A percentile compares a stretch with the other conserved stretches of the same genome.
Conservation (phyloP, 495 filamentous ascomycete genomes). For the Tetracladium marchalianum region DNA sequence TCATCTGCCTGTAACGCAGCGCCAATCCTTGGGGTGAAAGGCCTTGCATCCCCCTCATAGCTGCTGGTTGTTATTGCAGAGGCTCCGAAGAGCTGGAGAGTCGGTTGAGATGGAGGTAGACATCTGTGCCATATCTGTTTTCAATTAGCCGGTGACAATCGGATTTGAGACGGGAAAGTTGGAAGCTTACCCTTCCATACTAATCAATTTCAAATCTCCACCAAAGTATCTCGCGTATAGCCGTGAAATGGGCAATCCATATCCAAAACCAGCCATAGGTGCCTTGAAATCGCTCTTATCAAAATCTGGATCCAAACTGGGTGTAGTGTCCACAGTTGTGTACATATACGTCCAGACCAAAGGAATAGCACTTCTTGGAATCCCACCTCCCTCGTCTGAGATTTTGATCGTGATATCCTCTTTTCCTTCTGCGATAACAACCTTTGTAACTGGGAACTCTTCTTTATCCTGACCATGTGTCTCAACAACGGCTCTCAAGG, state of each 20-base stretch:
- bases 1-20: constrained; percentile 39
- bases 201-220: constrained; percentile 93
- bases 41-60: constrained; percentile 56
- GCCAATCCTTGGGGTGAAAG: constrained; percentile 77
- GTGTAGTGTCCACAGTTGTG: constrained; percentile 92
- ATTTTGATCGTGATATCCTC: constrained; percentile 99
- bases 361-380: constrained; percentile 82
- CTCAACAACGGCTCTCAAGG: constrained; percentile 91
- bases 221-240: constrained; percentile 97
- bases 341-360: constrained; percentile 99
- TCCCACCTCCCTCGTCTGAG: constrained; percentile 91
- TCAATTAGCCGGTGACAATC: background rate
- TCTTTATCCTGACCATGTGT: constrained; percentile 90
- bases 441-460: constrained; percentile 91
- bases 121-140: constrained; percentile 87
- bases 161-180: background rate
- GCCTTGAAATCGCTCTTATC: constrained; percentile 99
- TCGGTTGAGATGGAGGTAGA: constrained; percentile 94
- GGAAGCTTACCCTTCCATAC: constrained; percentile 88
- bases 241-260: constrained; percentile 85
- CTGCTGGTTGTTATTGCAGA: constrained; percentile 95
- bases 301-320: constrained; percentile 91
- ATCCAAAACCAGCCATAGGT: constrained; percentile 97
- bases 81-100: constrained; percentile 93
- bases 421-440: constrained; percentile 92